phyloP scores from a whole-genome alignment of 2,329 filamentous ascomycete species.

The Anthostomella pinea region DNA sequence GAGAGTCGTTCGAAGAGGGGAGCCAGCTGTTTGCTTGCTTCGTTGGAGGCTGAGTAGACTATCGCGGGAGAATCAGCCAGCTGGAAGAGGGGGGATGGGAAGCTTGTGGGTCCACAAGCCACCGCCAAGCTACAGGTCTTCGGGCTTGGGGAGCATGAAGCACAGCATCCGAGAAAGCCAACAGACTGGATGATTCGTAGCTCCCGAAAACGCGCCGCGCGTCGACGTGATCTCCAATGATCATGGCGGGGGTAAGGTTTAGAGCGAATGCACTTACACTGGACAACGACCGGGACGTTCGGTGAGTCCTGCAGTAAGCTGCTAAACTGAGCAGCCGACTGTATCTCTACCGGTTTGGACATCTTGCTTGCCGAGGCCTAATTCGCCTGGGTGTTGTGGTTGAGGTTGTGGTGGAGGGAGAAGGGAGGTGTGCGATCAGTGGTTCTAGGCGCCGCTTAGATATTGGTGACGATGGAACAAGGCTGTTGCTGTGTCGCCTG shows the following conservation, averaged over 20 bases:
- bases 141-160: not conserved
- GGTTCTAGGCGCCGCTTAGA: too few relatives aligned
- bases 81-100: too few relatives aligned
- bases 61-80: constrained; percentile 16
- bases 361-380: too few relatives aligned
- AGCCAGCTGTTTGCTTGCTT: constrained; percentile 78
- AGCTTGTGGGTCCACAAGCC: constrained; percentile 31
- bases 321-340: constrained; percentile 61
- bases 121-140: constrained; percentile 3
- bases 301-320: constrained; percentile 66
- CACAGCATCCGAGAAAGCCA: not conserved
- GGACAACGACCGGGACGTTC: constrained; percentile 81
- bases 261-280: constrained; percentile 63
- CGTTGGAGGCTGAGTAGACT: constrained; percentile 91
- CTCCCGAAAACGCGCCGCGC: constrained; percentile 12
- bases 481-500: too few relatives aligned
- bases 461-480: too few relatives aligned
- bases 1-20: constrained; percentile 80
- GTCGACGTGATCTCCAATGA: constrained; percentile 16
- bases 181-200: not conserved
- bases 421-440: not conserved
- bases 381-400: not conserved
- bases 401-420: not conserved
- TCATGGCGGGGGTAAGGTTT: constrained; percentile 28
- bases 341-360: constrained; percentile 47